A percentile compares a stretch with the other conserved stretches of the same genome.
phyloP scores from a whole-genome alignment of 805 yeast genomes.

The Saturnispora quitensis region DNA sequence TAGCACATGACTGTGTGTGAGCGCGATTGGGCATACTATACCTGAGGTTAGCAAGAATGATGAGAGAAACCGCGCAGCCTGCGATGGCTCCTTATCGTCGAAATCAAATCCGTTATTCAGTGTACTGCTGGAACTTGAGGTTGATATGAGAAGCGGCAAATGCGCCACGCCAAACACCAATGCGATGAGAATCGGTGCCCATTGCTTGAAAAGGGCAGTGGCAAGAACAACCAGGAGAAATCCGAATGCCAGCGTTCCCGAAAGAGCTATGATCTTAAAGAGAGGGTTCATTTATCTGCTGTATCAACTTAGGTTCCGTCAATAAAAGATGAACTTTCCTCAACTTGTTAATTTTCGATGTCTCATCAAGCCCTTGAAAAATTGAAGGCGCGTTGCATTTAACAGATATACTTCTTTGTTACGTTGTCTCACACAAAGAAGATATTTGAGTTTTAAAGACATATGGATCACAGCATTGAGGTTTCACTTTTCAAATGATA shows the following conservation, averaged over 20 bases:
- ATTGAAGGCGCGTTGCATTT: no score
- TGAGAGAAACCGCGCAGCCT: slow-evolving; percentile 64
- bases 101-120: slow-evolving; percentile 36
- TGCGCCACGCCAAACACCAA: slow-evolving; percentile 61
- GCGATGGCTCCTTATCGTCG: slow-evolving; percentile 1
- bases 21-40: slow-evolving; percentile 60
- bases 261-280: slow-evolving; percentile 66
- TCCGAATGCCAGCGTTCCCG: slow-evolving; percentile 78
- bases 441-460: neutral
- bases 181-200: slow-evolving; percentile 77
- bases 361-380: no score
- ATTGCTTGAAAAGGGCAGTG: slow-evolving; percentile 79
- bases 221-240: slow-evolving; percentile 81
- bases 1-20: slow-evolving; percentile 68
- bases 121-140: slow-evolving; percentile 29
- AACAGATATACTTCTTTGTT: neutral
- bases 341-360: neutral
- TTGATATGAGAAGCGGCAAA: slow-evolving; percentile 55
- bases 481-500: neutral
- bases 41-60: slow-evolving; percentile 74
- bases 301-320: neutral
- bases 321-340: neutral
- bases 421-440: neutral
- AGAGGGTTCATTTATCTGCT: slow-evolving; percentile 41
- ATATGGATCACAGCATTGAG: neutral